Conservation (phyloP, 1,284 basidiomycete genomes). For the Sphagnurus paluster region DNA sequence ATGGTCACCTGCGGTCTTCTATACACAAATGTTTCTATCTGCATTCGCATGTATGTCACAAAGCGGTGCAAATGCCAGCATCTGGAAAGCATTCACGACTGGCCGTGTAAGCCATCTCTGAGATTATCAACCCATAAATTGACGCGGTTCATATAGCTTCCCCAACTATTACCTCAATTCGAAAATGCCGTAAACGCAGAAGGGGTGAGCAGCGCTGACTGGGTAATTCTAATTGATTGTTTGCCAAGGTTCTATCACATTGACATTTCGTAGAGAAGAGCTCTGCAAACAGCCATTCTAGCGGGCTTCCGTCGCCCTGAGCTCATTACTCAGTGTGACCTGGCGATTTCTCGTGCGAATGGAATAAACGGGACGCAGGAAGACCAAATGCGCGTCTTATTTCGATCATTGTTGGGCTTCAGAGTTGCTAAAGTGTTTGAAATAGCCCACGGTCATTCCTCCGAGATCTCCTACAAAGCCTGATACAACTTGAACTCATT, state of each 20-base stretch:
- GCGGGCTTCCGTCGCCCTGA: conserved; percentile 50
- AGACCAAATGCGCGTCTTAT: conserved; percentile 28
- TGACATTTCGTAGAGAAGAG: conserved; percentile 44
- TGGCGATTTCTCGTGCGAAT: conserved; percentile 34
- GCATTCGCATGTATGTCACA: conserved; percentile 63
- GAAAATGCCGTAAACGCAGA: conserved; percentile 56
- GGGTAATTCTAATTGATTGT: conserved; percentile 44
- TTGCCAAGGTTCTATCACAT: conserved; percentile 8
- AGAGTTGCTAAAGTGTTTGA: conserved; percentile 9
- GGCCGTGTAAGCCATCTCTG: conserved; percentile 68
- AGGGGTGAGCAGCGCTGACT: conserved; percentile 49
- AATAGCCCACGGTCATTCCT: conserved; percentile 48
- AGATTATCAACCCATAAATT: too few species aligned
- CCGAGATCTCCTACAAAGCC: conserved; percentile 59
- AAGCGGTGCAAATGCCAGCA: conserved; percentile 37
- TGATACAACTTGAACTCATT: conserved; percentile 54
- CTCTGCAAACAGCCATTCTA: conserved; percentile 55
- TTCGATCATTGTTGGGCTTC: neutral
- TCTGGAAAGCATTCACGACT: conserved; percentile 74
- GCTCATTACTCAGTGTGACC: conserved; percentile 48
- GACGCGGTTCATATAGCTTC: conserved; percentile 59
- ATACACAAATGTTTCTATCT: conserved; percentile 64
- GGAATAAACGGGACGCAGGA: conserved; percentile 20
- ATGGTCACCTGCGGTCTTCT: conserved; percentile 67
- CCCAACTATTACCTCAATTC: conserved; percentile 53